Conservation (phyloP, 2,329 filamentous ascomycete genomes). For the Exophiala aquamarina region DNA sequence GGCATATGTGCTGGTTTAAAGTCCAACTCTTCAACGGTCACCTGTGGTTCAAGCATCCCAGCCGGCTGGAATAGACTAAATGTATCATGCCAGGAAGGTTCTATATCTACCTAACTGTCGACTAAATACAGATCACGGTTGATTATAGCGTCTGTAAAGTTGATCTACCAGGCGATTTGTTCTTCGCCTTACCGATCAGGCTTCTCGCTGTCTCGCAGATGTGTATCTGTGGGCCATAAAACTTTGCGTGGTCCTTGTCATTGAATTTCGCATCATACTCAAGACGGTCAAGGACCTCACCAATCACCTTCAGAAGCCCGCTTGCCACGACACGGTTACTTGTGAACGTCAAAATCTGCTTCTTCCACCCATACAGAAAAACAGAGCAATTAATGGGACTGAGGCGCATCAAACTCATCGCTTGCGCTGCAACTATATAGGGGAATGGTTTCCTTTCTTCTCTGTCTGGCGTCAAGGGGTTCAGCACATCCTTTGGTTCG, state of each 20-base stretch:
- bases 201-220: conserved; percentile 64
- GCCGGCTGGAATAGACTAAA: too few species aligned
- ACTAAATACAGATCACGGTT: too few species aligned
- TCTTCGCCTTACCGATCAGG: conserved; percentile 66
- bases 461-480: background rate
- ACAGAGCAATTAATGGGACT: conserved; percentile 67
- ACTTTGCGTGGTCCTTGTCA: conserved; percentile 50
- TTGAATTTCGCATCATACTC: conserved; percentile 40
- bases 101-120: too few species aligned
- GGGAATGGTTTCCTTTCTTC: conserved; percentile 3
- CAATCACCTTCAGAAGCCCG: conserved; percentile 54
- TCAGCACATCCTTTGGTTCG: conserved; percentile 33
- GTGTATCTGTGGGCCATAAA: conserved; percentile 63
- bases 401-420: conserved; percentile 39
- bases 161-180: conserved; percentile 35
- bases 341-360: conserved; percentile 65
- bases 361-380: conserved; percentile 70
- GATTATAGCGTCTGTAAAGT: too few species aligned
- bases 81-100: too few species aligned
- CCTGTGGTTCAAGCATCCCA: too few species aligned
- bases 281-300: conserved; percentile 21
- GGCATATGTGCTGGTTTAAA: too few species aligned
- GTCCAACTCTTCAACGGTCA: too few species aligned
- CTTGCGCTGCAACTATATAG: conserved; percentile 6
- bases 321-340: conserved; percentile 68